These are phyloP conservation scores for Styphnolobium japonicum DNA, from an alignment of 306 rosid genomes.

Conservation along the genomic window DNA sequence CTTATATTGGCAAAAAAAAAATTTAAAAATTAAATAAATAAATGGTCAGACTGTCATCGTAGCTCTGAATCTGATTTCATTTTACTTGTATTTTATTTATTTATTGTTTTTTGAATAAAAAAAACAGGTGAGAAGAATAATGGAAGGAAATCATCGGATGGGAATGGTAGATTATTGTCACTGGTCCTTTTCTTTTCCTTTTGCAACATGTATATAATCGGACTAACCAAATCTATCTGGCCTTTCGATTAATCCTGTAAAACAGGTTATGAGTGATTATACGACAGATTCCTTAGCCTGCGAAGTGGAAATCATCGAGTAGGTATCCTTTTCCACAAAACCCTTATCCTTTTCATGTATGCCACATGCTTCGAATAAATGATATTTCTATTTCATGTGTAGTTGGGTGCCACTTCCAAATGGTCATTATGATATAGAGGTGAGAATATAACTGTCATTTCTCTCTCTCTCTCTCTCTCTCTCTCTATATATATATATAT, in stretches of 20 bases:
- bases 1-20: too few relatives aligned
- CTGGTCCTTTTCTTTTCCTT: slow-evolving; percentile 28
- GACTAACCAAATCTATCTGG: slow-evolving; percentile 24
- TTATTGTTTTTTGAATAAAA: neutral
- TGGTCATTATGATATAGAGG: slow-evolving; percentile 97
- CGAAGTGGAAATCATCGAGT: slow-evolving; percentile 99
- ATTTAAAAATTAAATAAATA: too few relatives aligned
- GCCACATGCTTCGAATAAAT: neutral
- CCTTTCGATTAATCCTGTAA: slow-evolving; percentile 39
- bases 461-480: too few relatives aligned
- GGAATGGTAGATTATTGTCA: slow-evolving; percentile 83
- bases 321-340: slow-evolving; percentile 21
- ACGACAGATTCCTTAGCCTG: slow-evolving; percentile 80
- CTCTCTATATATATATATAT: too few relatives aligned
- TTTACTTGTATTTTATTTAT: too few relatives aligned
- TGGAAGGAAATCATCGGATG: slow-evolving; percentile 99
- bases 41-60: neutral
- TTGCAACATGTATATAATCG: slow-evolving; percentile 22
- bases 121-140: slow-evolving; percentile 84
- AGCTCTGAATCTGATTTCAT: too few relatives aligned
- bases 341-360: slow-evolving; percentile 11
- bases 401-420: slow-evolving; percentile 99
- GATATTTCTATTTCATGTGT: slow-evolving; percentile 15
- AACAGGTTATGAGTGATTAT: slow-evolving; percentile 67
- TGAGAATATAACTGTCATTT: slow-evolving; percentile 32